Evolutionary conservation across 169 alveolate species (phyloP).

Genomic region (Cryptosporidium muris): DNA sequence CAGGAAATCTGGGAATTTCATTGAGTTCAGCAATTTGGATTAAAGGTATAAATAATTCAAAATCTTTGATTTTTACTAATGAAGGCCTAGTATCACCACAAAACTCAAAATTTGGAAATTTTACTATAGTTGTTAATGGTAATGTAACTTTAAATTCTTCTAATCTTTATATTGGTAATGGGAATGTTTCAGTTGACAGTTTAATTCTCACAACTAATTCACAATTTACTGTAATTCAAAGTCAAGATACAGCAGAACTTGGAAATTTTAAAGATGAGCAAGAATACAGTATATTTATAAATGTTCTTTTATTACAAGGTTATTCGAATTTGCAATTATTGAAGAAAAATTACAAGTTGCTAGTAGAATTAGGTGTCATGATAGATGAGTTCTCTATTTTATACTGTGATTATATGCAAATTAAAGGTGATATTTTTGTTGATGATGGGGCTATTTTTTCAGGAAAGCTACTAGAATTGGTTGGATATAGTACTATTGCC

Average conservation of each 20-base stretch:
- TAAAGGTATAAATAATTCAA: not conserved
- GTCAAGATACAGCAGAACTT: not conserved
- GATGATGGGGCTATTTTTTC: constrained; percentile 57
- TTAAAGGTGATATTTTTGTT: constrained; percentile 33
- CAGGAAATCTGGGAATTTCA: constrained; percentile 43
- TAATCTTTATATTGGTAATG: constrained; percentile 2
- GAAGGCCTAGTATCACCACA: not conserved
- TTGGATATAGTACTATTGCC: constrained; percentile 3
- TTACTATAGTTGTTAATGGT: constrained; percentile 22
- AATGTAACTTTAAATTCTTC: constrained; percentile 38
- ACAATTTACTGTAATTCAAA: not conserved
- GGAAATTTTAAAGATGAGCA: not conserved
- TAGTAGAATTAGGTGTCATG: constrained; percentile 48
- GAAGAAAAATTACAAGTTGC: not conserved
- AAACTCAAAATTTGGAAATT: not conserved
- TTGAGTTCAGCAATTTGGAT: constrained; percentile 10
- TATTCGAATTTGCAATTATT: constrained; percentile 22
- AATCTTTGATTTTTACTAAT: not conserved
- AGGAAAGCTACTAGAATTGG: not conserved
- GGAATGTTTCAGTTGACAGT: constrained; percentile 1
- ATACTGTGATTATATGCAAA: not conserved
- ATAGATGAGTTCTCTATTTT: constrained; percentile 50
- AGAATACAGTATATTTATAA: constrained; percentile 6
- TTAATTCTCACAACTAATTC: constrained; percentile 21
- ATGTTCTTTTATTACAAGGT: constrained; percentile 55